Base-by-base conservation (phyloP, 2,329 filamentous ascomycete genomes). In the Didymella pomorum region DNA sequence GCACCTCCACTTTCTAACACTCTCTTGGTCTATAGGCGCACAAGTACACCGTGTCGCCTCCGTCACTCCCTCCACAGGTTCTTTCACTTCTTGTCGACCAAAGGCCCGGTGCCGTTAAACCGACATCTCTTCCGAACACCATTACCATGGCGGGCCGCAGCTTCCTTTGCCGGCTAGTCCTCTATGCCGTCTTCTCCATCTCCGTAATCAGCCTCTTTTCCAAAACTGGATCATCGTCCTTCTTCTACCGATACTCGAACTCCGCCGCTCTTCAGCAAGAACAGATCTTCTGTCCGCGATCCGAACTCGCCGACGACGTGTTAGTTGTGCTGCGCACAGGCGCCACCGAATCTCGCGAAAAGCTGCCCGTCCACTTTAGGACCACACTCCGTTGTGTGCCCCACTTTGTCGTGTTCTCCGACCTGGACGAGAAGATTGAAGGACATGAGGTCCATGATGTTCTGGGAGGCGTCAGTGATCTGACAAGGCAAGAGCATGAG, bases 281-380 rank as follows among this genome's bases (percentile, higher is more conserved):
- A 29, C 49, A 65, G 16, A 48, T 73, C 49, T 65, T 69, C 31
- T 77, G 75, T 57, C 66, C 74, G 6, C 68, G 70, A 44, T 73
- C 74, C 39, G 64, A 71, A 26, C 64, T 76, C 16, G 71, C 71
- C 51, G 80, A 86, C 18, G 83, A 87, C 67, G 72, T 87, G 12
- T 79, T 87, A 25, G 80, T 87, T 5, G 77, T 86, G n/a, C 77
- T 88, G 62, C 83, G 85, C 61, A 87, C 86, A 1, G 86, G 86
- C 41, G 84, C 85, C 16, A 86, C 84, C 16, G 85, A 87, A 71
- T 80, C 84, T 18, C 78, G 79, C 44, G 80, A 84, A 48, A 87
- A 86, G 68, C 76, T 87, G 11, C 85, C 85, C 2, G 76, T 82
- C 14, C 85, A 87, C 71, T 81, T 86, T 64, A 72, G 79, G 56